Evolutionary conservation across 2,329 filamentous ascomycete species (phyloP).

Genomic region (Chrysosporium queenslandicum): DNA sequence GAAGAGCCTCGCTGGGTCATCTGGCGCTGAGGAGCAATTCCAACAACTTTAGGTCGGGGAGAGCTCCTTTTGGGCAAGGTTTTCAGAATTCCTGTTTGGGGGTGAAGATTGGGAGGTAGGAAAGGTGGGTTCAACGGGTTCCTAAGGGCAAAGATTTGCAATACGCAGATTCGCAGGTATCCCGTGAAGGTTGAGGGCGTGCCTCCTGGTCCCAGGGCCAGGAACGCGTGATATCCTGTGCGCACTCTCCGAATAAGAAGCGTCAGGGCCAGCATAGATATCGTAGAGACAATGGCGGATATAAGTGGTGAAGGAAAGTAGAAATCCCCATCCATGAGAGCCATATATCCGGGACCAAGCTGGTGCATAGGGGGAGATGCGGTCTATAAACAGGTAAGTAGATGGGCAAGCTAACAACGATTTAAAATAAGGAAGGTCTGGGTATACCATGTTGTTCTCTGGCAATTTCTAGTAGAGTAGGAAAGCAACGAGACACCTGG

Average conservation of each 20-base stretch:
- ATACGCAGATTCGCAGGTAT: constrained; percentile 62
- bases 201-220: constrained; percentile 68
- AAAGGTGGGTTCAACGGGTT: constrained; percentile 56
- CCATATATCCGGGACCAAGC: neutral
- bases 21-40: constrained; percentile 75
- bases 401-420: neutral
- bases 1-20: constrained; percentile 53
- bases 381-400: neutral
- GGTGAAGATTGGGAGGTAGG: constrained; percentile 43
- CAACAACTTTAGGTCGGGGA: constrained; percentile 56
- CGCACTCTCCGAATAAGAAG: constrained; percentile 51
- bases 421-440: too few species aligned
- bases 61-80: constrained; percentile 53
- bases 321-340: neutral
- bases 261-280: constrained; percentile 37
- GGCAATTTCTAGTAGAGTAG: too few species aligned
- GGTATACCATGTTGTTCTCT: too few species aligned
- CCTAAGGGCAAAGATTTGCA: constrained; percentile 60
- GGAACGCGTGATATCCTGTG: constrained; percentile 55
- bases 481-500: too few species aligned
- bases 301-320: constrained; percentile 11
- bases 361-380: neutral
- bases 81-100: constrained; percentile 50
- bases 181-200: constrained; percentile 64
- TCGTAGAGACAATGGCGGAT: constrained; percentile 40